phyloP scores from a whole-genome alignment of 805 yeast genomes.

The Clavispora vitiphila region DNA sequence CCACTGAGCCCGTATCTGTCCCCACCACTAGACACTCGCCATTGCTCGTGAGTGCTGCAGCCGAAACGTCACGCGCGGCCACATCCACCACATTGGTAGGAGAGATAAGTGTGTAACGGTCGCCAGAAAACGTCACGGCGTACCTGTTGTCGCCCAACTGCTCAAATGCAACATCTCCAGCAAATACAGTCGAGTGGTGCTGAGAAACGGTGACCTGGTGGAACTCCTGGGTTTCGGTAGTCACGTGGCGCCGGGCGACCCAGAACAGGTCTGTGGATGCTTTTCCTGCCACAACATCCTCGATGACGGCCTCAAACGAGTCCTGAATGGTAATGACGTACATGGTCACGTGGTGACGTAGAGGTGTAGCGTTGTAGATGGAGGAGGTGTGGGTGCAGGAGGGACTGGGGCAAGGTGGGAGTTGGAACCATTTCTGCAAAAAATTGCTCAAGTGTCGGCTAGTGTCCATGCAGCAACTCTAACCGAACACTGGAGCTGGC shows the following conservation, averaged over 20 bases:
- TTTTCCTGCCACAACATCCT: constrained; percentile 27
- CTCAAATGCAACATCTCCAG: constrained; percentile 3
- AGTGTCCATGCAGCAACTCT: no score
- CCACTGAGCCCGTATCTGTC: constrained; percentile 6
- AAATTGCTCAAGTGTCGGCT: no score
- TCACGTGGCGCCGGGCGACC: constrained; percentile 30
- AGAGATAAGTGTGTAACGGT: constrained; percentile 2
- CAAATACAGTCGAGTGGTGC: neutral
- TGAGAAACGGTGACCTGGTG: constrained; percentile 3
- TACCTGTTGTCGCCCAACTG: neutral
- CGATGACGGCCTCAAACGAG: constrained; percentile 39
- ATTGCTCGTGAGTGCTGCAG: constrained; percentile 5
- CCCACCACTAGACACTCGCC: constrained; percentile 7
- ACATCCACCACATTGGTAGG: neutral
- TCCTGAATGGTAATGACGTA: constrained; percentile 38
- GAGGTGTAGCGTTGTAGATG: neutral
- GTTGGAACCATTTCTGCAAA: no score
- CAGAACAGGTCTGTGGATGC: constrained; percentile 35
- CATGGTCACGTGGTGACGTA: constrained; percentile 8
- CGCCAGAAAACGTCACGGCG: constrained; percentile 3
- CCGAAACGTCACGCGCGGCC: constrained; percentile 3
- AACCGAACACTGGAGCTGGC: no score
- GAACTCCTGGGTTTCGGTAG: constrained; percentile 11
- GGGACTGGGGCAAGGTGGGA: no score
- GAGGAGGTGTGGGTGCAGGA: neutral